Conservation (phyloP, 2,329 filamentous ascomycete genomes). For the Epicoccum nigrum region DNA sequence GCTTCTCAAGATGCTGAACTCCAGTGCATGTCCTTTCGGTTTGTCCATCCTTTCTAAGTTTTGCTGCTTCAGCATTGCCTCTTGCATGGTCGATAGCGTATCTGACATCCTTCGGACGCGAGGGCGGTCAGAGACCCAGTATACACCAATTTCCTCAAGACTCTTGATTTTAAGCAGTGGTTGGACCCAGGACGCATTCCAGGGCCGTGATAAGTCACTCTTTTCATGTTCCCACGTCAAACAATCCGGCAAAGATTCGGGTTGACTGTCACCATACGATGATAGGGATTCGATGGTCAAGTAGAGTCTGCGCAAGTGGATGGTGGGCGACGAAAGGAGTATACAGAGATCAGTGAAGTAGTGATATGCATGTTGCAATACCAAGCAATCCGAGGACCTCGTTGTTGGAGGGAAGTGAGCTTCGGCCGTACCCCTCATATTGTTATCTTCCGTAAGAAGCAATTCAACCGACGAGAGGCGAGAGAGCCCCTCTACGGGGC, state of each 20-base stretch:
- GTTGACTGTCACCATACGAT: constrained; percentile 9
- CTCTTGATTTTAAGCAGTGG: constrained; percentile 22
- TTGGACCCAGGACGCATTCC: constrained; percentile 25
- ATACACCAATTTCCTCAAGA: constrained; percentile 22
- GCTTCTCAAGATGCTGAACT: constrained; percentile 5
- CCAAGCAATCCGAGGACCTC: constrained; percentile 24
- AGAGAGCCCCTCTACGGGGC: constrained; percentile 20
- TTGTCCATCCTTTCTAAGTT: not conserved
- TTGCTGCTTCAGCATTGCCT: constrained; percentile 19
- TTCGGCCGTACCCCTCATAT: constrained; percentile 20
- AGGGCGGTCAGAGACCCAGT: constrained; percentile 25
- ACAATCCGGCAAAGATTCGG: constrained; percentile 17
- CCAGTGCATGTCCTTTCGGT: not conserved
- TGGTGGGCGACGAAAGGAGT: constrained; percentile 24
- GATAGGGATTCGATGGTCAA: constrained; percentile 25
- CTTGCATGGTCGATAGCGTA: constrained; percentile 18
- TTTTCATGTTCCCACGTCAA: constrained; percentile 19
- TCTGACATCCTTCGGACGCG: constrained; percentile 21
- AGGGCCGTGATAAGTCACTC: constrained; percentile 11
- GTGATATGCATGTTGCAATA: constrained; percentile 28
- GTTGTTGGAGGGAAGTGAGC: constrained; percentile 23
- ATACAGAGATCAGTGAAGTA: constrained; percentile 32
- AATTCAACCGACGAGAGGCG: constrained; percentile 26
- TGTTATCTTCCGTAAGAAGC: constrained; percentile 25
- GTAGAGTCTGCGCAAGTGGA: constrained; percentile 23